Conservation (phyloP, 768 basidiomycete species). For the Lactarius hatsudake region DNA sequence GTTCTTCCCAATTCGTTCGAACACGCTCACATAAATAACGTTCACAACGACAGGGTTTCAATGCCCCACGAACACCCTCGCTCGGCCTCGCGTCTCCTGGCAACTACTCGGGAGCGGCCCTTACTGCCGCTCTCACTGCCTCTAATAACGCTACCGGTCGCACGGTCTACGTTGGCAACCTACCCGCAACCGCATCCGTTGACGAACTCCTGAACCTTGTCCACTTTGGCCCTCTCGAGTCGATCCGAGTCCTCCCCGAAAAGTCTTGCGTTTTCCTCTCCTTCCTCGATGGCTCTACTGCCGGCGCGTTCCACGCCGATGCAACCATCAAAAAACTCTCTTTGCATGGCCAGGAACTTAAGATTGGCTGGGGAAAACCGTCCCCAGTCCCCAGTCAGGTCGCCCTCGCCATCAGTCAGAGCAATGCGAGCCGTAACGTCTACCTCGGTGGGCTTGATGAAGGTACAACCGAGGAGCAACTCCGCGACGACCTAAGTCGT, state of each 20-base stretch:
- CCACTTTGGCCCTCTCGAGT: conserved; percentile 95
- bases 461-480: conserved; percentile 82
- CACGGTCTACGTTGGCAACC: conserved; percentile 96
- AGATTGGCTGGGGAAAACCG: conserved; percentile 98
- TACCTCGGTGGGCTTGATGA: conserved; percentile 95
- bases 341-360: conserved; percentile 93
- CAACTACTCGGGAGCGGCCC: conserved; percentile 75
- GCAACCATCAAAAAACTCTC: conserved; percentile 92
- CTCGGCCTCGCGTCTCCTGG: conserved; percentile 65
- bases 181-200: conserved; percentile 92
- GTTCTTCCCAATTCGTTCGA: conserved; percentile 5
- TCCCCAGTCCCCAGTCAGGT: conserved; percentile 85
- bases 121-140: conserved; percentile 66
- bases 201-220: conserved; percentile 98
- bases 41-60: conserved; percentile 39
- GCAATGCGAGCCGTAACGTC: conserved; percentile 93
- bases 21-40: not conserved
- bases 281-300: conserved; percentile 90
- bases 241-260: conserved; percentile 90
- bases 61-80: conserved; percentile 62
- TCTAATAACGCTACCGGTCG: conserved; percentile 65
- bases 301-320: conserved; percentile 96
- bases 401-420: conserved; percentile 82
- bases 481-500: conserved; percentile 86
- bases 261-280: conserved; percentile 98